Base-by-base conservation (phyloP, 75 land plant genomes). In the Pseudotsuga menziesii region DNA sequence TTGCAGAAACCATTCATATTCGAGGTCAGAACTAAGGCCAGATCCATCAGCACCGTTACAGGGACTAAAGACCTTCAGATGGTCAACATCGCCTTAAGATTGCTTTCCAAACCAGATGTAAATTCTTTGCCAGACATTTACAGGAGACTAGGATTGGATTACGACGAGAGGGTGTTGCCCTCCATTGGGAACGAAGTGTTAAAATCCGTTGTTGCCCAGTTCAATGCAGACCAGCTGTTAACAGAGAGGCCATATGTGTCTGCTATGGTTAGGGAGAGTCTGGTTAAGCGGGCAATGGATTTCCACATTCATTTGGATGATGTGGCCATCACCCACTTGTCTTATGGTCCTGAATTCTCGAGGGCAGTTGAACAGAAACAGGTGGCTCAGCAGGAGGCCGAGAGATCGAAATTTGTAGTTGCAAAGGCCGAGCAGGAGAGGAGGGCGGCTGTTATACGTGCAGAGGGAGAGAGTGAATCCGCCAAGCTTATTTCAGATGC, bases 61-160 rank as follows among this genome's bases (percentile, higher is more conserved):
- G 95, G 98, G 63, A 95, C 98, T 72, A 95, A 95, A 85, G 98
- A 94, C 76, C 84, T 90, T 58, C 95, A 94, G 87, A 94, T 92
- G 98, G 95, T 92, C 19, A 89, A 95, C 77, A 90, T 95, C 41
- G 83, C 89, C 61, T 90, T 95, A 61, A 75, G 95, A 1, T 85
- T 95, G 48, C 79, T 95, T 75, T 87, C 93, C 26, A 83, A 87
- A 61, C 97, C 94, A 39, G 91, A 94, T 22, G 83, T 81, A 22
- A 56, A 59, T 13, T 54, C 19, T 16, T 60, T 82, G 9, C 81
- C 84, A 4, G 27, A 22, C 36, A 82, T 82, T 23, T 82, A 73
- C 72, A 73, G 79, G 48, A 82, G 76, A 9, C 58, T 82, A 26
- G 84, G 84, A 4, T 36, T 79, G 9, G 84, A 82, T 32, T 82